Evolutionary conservation across 306 rosid species (phyloP), one percentile per base, ranked within the genome.

Genomic region (Trichosanthes cucumerina): DNA sequence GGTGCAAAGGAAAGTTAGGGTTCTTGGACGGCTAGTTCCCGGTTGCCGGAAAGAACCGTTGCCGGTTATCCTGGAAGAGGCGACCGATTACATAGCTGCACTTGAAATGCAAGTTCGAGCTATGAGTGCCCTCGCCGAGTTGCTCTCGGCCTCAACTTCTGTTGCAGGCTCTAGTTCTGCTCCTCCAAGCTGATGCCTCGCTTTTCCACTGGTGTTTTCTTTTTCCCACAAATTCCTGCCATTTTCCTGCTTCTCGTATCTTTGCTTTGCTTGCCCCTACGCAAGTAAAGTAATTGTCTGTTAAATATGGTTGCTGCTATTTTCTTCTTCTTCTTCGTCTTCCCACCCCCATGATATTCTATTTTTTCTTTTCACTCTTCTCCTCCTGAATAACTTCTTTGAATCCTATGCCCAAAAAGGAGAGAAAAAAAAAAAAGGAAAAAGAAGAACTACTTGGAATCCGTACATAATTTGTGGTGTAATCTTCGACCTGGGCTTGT

Each of bases 41-140:
- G 98, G 99, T 80, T 96, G 99, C 89, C 85, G 90, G 80, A 90
- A 96, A 60, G 87, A 96, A 68, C 84, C 97, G 4, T 63, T 91
- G 46, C 97, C 98, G 80, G 97, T 96, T 74, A 88, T 96, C 79
- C 83, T 96, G 7, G 98, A 91, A 33, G 99, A 96, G 79, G 90
- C 92, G 0, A 86, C 91, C 5, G 98, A 96, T 86, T 96, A 96
- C 47, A 92, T 96, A 11, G 87, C 92, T 4, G 99, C 99, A 1
- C 90, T 92, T 82, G 90, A 92, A 93, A 96, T 96, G 99, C 99
- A 96, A 83, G 87, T 96, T 82, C 87, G 93, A 24, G 92, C 93
- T 86, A 92, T 96, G 99, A 77, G 83, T n/a, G 89, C 91, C 19
- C 88, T 96, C 23, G 85, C 92, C 26, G 87, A 91, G 24, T 84